Evolutionary conservation across 495 filamentous ascomycete genomes (phyloP).

Genomic region (Thermothielavioides terrestris): DNA sequence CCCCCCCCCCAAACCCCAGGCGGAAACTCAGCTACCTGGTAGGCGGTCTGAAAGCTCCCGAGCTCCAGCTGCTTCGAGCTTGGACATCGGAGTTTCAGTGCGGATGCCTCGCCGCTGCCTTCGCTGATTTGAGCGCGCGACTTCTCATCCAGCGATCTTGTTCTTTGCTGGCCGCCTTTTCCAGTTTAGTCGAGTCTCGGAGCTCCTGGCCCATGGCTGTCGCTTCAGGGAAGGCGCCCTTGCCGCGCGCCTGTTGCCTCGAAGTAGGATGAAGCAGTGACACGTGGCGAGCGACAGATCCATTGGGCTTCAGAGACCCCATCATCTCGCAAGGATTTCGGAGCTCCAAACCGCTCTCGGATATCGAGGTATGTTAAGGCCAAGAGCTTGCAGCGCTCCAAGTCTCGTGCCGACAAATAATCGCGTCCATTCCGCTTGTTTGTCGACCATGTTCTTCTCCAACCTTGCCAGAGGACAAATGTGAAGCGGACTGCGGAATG

Average conservation of each 20-base stretch:
- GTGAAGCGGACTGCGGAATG: no score
- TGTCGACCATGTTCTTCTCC: no score
- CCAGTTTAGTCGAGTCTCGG: neutral
- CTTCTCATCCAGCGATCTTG: neutral
- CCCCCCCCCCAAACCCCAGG: neutral
- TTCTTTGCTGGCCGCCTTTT: neutral
- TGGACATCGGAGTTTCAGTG: neutral
- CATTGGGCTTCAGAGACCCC: neutral
- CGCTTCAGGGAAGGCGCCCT: neutral
- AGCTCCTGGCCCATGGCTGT: neutral
- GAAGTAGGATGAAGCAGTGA: neutral
- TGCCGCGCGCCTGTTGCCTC: constrained; percentile 7
- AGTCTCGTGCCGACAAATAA: no score
- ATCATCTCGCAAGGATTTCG: neutral
- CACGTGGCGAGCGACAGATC: constrained; percentile 2
- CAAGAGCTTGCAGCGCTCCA: neutral
- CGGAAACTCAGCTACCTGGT: no score
- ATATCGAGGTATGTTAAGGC: neutral
- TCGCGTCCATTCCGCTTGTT: no score
- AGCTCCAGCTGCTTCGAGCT: neutral
- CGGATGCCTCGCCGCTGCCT: neutral
- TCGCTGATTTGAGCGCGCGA: neutral
- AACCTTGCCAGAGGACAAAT: no score
- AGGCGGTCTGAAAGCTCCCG: neutral
- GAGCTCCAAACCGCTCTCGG: no score